Percentiles rank a stretch among this genome's conserved stretches.
phyloP scores from a whole-genome alignment of 106 monocot species.

The Platanthera guangdongensis region DNA sequence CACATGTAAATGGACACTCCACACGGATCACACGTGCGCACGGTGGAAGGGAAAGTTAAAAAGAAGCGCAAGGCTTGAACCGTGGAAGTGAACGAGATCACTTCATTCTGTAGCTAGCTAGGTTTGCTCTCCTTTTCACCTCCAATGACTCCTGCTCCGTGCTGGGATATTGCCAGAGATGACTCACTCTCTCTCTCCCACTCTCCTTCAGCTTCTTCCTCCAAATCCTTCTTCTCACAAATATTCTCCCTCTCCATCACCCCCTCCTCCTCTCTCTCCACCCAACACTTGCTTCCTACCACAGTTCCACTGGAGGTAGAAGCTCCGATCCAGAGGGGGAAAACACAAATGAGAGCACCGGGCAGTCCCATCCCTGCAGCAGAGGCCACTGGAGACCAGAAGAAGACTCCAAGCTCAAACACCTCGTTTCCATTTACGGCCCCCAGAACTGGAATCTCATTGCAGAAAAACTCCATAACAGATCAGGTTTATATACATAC shows the following conservation, averaged over 20 bases:
- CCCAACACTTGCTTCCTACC: background rate
- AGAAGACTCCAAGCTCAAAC: constrained; percentile 82
- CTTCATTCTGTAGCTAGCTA: background rate
- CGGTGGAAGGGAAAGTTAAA: background rate
- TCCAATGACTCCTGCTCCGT: background rate
- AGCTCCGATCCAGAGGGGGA: constrained; percentile 13
- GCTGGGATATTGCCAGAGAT: no score
- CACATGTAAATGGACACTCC: background rate
- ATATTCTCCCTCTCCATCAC: constrained; percentile 56
- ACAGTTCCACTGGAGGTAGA: background rate
- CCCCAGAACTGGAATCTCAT: constrained; percentile 99
- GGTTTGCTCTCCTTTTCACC: background rate
- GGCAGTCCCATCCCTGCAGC: constrained; percentile 55
- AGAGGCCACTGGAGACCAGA: constrained; percentile 94
- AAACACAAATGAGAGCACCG: constrained; percentile 14
- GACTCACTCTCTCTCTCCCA: background rate
- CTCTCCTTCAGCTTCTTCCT: constrained; percentile 23
- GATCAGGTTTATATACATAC: constrained; percentile 50
- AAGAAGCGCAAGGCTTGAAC: background rate
- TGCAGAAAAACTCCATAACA: constrained; percentile 74
- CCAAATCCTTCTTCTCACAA: constrained; percentile 26
- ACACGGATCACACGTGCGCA: constrained; percentile 3
- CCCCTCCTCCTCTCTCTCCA: constrained; percentile 12
- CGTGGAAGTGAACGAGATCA: background rate
- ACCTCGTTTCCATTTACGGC: constrained; percentile 72